Conservation (phyloP, 1,284 basidiomycete genomes). For the Lentinus polychrous region DNA sequence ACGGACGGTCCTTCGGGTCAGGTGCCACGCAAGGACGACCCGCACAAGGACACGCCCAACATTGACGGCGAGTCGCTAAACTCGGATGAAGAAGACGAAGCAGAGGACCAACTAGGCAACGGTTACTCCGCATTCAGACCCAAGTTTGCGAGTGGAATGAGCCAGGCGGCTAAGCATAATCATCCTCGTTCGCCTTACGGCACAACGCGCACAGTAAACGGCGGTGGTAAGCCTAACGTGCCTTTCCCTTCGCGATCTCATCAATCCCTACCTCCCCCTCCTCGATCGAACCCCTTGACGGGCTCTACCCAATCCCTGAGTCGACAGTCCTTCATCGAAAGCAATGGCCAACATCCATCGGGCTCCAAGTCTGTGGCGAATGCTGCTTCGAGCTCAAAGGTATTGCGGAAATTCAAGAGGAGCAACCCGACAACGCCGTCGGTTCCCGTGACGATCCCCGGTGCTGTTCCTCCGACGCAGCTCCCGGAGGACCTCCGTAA, state of each 20-base stretch:
- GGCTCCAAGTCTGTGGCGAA: constrained; percentile 4
- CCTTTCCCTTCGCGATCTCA: constrained; percentile 77
- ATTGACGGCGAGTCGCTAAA: constrained; percentile 69
- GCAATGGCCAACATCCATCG: constrained; percentile 33
- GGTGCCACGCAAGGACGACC: constrained; percentile 34
- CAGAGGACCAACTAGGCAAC: constrained; percentile 45
- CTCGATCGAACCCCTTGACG: constrained; percentile 43
- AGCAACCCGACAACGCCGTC: constrained; percentile 39
- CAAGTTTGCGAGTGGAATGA: constrained; percentile 24
- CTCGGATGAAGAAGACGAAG: constrained; percentile 65
- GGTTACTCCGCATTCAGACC: constrained; percentile 33
- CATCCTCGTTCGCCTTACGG: constrained; percentile 77
- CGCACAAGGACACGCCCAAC: constrained; percentile 39
- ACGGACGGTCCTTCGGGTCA: constrained; percentile 34
- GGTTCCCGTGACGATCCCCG: constrained; percentile 32
- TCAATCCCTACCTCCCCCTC: constrained; percentile 69
- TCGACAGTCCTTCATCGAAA: constrained; percentile 47
- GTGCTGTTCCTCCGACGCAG: constrained; percentile 61
- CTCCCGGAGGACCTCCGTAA: constrained; percentile 81
- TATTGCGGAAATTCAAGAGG: constrained; percentile 64
- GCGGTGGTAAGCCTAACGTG: constrained; percentile 37
- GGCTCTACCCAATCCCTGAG: constrained; percentile 65
- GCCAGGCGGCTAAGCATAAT: constrained; percentile 46
- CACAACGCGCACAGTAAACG: constrained; percentile 32
- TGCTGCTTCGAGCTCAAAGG: constrained; percentile 34